Base-by-base conservation (phyloP, 2,329 filamentous ascomycete genomes). In the Phialemonium atrogriseum region DNA sequence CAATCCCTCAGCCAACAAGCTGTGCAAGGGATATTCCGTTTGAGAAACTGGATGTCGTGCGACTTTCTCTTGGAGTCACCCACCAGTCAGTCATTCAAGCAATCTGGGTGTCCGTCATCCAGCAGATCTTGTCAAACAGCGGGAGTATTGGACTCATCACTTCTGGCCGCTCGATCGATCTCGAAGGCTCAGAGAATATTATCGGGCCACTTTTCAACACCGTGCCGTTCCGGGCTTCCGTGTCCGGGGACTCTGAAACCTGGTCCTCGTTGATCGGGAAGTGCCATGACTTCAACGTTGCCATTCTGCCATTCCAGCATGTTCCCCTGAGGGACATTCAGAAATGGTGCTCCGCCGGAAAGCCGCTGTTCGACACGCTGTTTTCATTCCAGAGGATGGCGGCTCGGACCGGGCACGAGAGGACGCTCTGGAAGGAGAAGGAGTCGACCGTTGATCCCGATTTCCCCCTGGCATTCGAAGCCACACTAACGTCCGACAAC, bases 181-280 rank as follows among this genome's bases (percentile, higher is more conserved):
- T 86, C 10, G 68, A 79, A 7, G 64, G 65, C 2, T 70, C 78
- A 2, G 80, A 87, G 27, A 50, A 65, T 14, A 73, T 84, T 1
- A 70, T 91, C 24, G 89, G 88, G 0, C 88, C 89, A 0, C 59
- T 95, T 13, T 94, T 95, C 67, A 95, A 95, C 50, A 94, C 87
- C 0, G 62, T 95, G 2, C 86, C 88, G 0, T 86, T 82, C 49
- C 67, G 73, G 33, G 36, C 39, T n/a, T 23, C 29, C 26, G 17
- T 22, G 7, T 3, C 7, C 9, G 5, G 24, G 19, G 47, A 54
- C 1, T n/a, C n/a, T n/a, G 59, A 68, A 5, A 74, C 66, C 0
- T 86, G 81, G 75, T 50, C 58, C 1, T 64, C 71, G 0, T 53
- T 86, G 1, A 62, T 86, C 14, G 62, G 58, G 11, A 58, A 62